These are phyloP conservation scores for Chloromonas sp. DNA, from an alignment of 163 green algal genomes.

Conservation along the genomic window DNA sequence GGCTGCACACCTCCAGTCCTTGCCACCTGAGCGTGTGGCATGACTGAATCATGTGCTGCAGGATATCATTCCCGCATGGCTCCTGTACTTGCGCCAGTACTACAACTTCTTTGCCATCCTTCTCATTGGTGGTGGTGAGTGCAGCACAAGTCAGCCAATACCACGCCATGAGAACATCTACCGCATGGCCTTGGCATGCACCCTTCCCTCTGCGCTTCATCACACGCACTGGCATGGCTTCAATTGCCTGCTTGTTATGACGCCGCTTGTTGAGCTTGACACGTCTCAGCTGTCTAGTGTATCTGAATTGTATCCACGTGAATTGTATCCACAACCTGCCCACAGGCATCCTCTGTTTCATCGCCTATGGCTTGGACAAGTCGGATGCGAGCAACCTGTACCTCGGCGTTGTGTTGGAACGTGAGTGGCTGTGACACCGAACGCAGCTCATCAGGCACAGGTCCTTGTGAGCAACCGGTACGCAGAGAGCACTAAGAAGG, in stretches of 20 bases:
- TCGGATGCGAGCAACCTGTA: conserved; percentile 63
- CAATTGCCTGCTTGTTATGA: too few relatives aligned
- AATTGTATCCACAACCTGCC: background rate
- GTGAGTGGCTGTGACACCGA: background rate
- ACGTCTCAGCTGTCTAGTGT: too few relatives aligned
- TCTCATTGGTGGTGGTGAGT: conserved; percentile 51
- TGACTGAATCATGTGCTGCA: background rate
- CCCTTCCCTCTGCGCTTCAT: too few relatives aligned
- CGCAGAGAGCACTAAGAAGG: too few relatives aligned
- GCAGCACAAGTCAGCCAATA: background rate
- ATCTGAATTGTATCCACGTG: background rate
- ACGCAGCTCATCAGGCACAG: background rate
- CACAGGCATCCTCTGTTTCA: conserved; percentile 60
- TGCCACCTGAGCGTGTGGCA: too few relatives aligned
- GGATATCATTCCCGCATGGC: background rate
- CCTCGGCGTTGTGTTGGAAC: conserved; percentile 58
- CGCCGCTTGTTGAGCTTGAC: too few relatives aligned
- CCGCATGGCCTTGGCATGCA: too few relatives aligned
- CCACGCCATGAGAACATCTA: background rate
- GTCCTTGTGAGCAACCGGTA: background rate
- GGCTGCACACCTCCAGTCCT: too few relatives aligned
- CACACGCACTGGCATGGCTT: too few relatives aligned
- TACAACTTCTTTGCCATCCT: conserved; percentile 72
- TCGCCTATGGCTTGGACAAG: conserved; percentile 64
- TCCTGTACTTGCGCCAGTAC: conserved; percentile 44